Conservation (phyloP, 176 grass and related monocot species). For the Calamus simplicifolius region DNA sequence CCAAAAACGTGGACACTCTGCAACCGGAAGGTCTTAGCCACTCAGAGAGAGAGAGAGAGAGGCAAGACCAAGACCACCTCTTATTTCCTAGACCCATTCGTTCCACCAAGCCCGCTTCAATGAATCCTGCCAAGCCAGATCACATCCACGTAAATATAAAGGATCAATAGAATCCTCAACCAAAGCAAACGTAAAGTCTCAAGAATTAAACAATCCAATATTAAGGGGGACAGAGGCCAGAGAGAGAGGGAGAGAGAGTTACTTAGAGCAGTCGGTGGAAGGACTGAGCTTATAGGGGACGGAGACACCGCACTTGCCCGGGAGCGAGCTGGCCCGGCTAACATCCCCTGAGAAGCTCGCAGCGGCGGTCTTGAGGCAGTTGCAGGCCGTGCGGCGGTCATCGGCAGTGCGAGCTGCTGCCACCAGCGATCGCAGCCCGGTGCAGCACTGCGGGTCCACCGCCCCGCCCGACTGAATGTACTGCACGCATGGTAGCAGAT, state of each 20-base stretch:
- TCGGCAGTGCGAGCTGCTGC: slow-evolving; percentile 10
- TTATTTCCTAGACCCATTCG: too few species aligned
- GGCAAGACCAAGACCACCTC: too few species aligned
- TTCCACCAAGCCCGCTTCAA: too few species aligned
- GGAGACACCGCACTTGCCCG: slow-evolving; percentile 20
- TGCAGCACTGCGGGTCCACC: slow-evolving; percentile 13
- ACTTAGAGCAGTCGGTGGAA: slow-evolving; percentile 52
- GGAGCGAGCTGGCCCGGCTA: background rate
- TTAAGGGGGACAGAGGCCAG: too few species aligned
- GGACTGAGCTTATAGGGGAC: slow-evolving; percentile 24
- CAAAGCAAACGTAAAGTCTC: too few species aligned
- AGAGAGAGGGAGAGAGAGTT: background rate
- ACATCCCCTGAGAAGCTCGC: background rate
- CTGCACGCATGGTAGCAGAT: slow-evolving; percentile 29
- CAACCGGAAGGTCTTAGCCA: too few species aligned
- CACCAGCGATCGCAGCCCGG: slow-evolving; percentile 17
- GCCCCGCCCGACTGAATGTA: slow-evolving; percentile 17
- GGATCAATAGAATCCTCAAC: too few species aligned
- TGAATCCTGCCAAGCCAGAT: too few species aligned
- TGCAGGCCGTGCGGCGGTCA: slow-evolving; percentile 2
- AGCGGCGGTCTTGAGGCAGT: slow-evolving; percentile 24
- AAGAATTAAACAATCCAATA: too few species aligned
- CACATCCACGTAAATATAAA: too few species aligned
- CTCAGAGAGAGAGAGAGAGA: too few species aligned
- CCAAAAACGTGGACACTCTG: too few species aligned